Conservation (phyloP, 768 basidiomycete genomes). For the Mycena olivaceomarginata region DNA sequence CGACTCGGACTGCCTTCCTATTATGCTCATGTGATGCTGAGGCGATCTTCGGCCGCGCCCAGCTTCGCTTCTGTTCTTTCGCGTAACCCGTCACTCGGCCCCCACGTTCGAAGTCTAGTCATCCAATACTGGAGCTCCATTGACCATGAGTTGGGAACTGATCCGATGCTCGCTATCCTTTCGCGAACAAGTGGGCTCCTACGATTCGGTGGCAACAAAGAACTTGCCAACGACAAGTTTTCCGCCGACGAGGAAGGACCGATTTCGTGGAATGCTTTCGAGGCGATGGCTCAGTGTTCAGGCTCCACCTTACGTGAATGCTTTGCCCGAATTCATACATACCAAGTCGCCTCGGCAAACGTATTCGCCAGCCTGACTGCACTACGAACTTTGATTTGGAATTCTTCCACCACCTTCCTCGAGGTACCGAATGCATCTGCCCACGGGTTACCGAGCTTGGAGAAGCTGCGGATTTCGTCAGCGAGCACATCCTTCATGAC, state of each 20-base stretch:
- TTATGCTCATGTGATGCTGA: neutral
- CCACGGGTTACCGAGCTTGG: no score
- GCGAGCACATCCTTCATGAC: no score
- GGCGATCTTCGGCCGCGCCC: neutral
- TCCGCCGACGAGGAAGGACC: neutral
- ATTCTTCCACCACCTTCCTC: neutral
- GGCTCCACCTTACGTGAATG: slow-evolving; percentile 12
- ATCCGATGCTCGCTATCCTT: neutral
- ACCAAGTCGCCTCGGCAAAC: neutral
- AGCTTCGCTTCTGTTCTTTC: neutral
- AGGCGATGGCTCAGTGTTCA: neutral
- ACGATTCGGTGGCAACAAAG: neutral
- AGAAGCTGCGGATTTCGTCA: no score
- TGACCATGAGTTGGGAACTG: neutral
- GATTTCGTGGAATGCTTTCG: slow-evolving; percentile 21
- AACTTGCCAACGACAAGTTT: no score
- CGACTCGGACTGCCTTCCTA: slow-evolving; percentile 20
- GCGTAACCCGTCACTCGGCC: slow-evolving; percentile 2
- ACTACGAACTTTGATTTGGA: neutral
- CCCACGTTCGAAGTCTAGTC: neutral
- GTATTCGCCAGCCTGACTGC: neutral
- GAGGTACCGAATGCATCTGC: no score
- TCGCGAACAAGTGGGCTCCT: slow-evolving; percentile 18
- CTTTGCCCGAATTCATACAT: neutral
- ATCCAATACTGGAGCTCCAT: neutral